A percentile compares a stretch with the other conserved stretches of the same genome.
These are phyloP conservation scores for Boletus pseudopeckii DNA, from an alignment of 768 basidiomycete genomes.

Conservation along the genomic window DNA sequence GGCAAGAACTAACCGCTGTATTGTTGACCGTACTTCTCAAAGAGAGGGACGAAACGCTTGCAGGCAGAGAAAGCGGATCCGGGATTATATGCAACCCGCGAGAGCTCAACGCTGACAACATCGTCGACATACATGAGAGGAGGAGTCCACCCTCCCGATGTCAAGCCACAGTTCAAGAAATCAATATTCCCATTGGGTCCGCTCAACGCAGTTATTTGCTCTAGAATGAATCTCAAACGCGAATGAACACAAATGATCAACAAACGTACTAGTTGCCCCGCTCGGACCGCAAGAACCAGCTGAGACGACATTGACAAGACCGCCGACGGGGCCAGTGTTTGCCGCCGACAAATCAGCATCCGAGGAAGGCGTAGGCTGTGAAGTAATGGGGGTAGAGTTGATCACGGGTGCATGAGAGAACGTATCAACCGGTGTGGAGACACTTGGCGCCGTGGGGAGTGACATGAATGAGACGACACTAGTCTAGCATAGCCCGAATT, in stretches of 20 bases:
- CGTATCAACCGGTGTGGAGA: neutral
- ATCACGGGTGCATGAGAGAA: neutral
- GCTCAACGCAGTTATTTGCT: slow-evolving; percentile 41
- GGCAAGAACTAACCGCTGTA: slow-evolving; percentile 35
- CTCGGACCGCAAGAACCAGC: slow-evolving; percentile 41
- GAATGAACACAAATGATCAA: neutral
- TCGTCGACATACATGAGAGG: slow-evolving; percentile 55
- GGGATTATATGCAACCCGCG: slow-evolving; percentile 44
- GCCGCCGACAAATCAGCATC: neutral
- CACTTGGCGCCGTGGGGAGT: neutral
- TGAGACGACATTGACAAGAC: slow-evolving; percentile 37
- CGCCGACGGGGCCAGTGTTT: neutral
- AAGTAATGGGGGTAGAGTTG: neutral
- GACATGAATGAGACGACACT: neutral
- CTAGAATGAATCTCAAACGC: slow-evolving; percentile 32
- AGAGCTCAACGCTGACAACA: slow-evolving; percentile 45
- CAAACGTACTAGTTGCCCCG: slow-evolving; percentile 47
- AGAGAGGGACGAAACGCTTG: slow-evolving; percentile 44
- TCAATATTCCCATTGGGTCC: slow-evolving; percentile 73
- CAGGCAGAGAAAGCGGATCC: slow-evolving; percentile 62
- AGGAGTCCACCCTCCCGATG: slow-evolving; percentile 65
- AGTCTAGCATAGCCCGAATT: neutral
- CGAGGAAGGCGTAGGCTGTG: neutral
- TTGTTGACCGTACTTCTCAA: slow-evolving; percentile 55
- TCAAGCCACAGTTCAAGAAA: slow-evolving; percentile 78